Conservation (phyloP, 2,329 filamentous ascomycete species). For the Phyllosticta citrichinensis region DNA sequence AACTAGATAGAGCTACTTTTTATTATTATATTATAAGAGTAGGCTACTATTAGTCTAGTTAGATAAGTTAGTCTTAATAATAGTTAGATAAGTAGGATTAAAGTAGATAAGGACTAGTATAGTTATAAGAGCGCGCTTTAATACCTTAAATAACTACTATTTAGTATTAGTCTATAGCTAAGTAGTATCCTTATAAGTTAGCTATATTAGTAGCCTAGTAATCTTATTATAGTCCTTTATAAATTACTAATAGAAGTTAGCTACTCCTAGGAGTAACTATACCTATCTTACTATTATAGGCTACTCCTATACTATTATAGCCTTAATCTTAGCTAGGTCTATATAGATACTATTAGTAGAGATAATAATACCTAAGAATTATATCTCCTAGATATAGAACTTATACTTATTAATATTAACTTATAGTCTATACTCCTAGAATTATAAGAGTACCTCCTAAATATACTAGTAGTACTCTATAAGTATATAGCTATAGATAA, state of each 20-base stretch:
- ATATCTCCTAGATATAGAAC: slow-evolving; percentile 3
- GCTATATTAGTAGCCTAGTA: not conserved
- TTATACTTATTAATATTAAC: slow-evolving; percentile 11
- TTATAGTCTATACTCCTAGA: slow-evolving; percentile 4
- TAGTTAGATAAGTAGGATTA: not conserved
- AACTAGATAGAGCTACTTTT: not conserved
- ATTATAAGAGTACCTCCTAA: not conserved
- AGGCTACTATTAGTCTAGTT: not conserved
- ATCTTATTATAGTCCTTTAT: not conserved
- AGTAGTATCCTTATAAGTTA: not conserved
- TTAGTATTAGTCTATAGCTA: not conserved
- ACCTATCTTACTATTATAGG: slow-evolving; percentile 3
- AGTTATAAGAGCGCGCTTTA: not conserved
- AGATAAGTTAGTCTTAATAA: not conserved
- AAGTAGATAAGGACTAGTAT: not conserved
- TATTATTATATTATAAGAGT: not conserved
- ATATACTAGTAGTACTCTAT: slow-evolving; percentile 10
- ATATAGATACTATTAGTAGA: slow-evolving; percentile 8
- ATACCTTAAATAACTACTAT: not conserved
- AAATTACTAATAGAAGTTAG: slow-evolving; percentile 10
- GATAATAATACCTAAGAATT: slow-evolving; percentile 12
- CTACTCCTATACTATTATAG: slow-evolving; percentile 3
- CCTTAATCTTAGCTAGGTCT: slow-evolving; percentile 7
- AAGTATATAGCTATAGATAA: slow-evolving; percentile 11
- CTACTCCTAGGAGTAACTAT: slow-evolving; percentile 10